These are phyloP conservation scores for Coemansia sp. DNA, from an alignment of 192 early-diverging fungal genomes.

Conservation along the genomic window DNA sequence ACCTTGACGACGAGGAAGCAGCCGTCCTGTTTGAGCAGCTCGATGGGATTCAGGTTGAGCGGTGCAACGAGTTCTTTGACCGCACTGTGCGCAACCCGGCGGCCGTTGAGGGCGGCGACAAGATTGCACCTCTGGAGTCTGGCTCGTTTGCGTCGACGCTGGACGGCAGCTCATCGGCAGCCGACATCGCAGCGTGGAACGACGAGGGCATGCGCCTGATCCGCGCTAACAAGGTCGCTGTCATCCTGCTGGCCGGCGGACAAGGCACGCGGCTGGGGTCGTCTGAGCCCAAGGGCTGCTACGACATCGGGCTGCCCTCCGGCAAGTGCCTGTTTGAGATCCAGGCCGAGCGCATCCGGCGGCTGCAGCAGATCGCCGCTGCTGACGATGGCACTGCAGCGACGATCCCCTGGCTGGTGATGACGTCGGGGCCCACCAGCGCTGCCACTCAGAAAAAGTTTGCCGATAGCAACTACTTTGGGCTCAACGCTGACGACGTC, in stretches of 20 bases:
- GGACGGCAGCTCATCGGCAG: slow-evolving; percentile 46
- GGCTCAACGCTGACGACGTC: slow-evolving; percentile 80
- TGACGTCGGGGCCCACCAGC: slow-evolving; percentile 95
- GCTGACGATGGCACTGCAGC: slow-evolving; percentile 32
- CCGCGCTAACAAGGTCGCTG: slow-evolving; percentile 85
- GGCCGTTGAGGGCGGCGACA: slow-evolving; percentile 50
- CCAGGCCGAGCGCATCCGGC: slow-evolving; percentile 91
- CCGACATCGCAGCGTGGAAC: slow-evolving; percentile 68
- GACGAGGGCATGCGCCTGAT: slow-evolving; percentile 77
- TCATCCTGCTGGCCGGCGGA: slow-evolving; percentile 92
- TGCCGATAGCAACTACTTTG: slow-evolving; percentile 83
- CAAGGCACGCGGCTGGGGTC: slow-evolving; percentile 86
- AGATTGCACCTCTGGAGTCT: slow-evolving; percentile 76
- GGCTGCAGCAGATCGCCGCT: slow-evolving; percentile 74
- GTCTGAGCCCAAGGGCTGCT: slow-evolving; percentile 89
- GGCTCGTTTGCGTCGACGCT: slow-evolving; percentile 68
- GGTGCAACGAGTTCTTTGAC: slow-evolving; percentile 80
- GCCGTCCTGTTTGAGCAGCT: slow-evolving; percentile 68
- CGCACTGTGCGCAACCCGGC: slow-evolving; percentile 62
- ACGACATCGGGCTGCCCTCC: slow-evolving; percentile 90
- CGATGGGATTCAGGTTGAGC: slow-evolving; percentile 70
- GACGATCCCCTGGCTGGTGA: slow-evolving; percentile 96
- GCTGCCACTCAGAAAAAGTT: slow-evolving; percentile 79
- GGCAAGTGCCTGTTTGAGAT: slow-evolving; percentile 88
- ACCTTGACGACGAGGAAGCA: slow-evolving; percentile 63